Evolutionary conservation across 2,329 filamentous ascomycete species (phyloP), one percentile per base, ranked within the genome.

Genomic region (Aureobasidium sp.): DNA sequence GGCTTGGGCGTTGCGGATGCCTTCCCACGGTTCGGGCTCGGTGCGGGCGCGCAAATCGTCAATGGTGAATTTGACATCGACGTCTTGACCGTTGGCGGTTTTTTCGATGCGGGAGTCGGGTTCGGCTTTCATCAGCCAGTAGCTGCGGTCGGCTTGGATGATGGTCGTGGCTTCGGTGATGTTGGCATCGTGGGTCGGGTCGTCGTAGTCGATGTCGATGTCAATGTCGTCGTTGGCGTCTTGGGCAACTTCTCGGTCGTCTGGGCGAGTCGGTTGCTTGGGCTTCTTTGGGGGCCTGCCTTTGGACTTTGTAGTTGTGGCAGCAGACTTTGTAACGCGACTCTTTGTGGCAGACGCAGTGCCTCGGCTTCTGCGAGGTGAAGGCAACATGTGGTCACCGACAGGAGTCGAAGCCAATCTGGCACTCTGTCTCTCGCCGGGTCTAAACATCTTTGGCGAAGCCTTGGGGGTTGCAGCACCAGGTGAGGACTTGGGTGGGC

Each of bases 61-160:
- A 63, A 98, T 96, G 1, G 90, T 94, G 71, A 97, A 98, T 60
- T 83, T 86, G 40, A 96, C 88, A 65, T 97, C 90, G 47, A 87
- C 75, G 0, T 88, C 88, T 50, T 90, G 91, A 1, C 90, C 91
- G 52, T 90, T 91, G 19, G 58, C 55, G 16, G 63, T 53, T 12
- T 54, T 60, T 66, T 95, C 89, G 14, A 90, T 72, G 5, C 93
- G 85, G 3, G 89, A 82, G 62, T 95, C 87, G 0, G 93, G 91
- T 70, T 98, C 74, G 35, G 74, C 73, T 61, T 77, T 77, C 64
- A 77, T 68, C 5, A 77, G 68, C 74, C 74, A 77, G 61, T 68
- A 75, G 17, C 62, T 58, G 48, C 57, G 60, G 34, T 58, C 63
- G 16, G 45, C 34, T n/a, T 49, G 37, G 27, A 45, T 50, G 16